These are phyloP conservation scores for Phytophthora syringae DNA, from an alignment of 352 stramenopile genomes.

Conservation along the genomic window DNA sequence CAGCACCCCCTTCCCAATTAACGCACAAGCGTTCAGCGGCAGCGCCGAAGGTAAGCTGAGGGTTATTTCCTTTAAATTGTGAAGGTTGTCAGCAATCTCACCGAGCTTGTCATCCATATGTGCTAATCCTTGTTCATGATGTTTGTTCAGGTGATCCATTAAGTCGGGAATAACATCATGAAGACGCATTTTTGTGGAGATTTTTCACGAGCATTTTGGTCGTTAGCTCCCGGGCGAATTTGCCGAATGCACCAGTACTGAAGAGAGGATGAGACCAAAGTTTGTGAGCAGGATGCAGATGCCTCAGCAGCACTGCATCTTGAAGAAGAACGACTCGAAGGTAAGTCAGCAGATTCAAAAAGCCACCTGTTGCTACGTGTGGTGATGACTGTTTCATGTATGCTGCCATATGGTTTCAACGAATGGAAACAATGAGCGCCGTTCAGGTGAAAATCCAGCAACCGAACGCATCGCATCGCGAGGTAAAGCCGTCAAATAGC, in stretches of 20 bases:
- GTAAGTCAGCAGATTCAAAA: constrained; percentile 2
- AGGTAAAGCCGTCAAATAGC: constrained; percentile 5
- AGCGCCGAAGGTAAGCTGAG: constrained; percentile 9
- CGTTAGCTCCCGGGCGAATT: not conserved
- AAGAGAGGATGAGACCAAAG: not conserved
- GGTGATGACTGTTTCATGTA: constrained; percentile 10
- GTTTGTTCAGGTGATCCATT: constrained; percentile 12
- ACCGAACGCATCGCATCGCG: constrained; percentile 7
- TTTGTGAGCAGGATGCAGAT: constrained; percentile 2
- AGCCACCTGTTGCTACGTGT: constrained; percentile 7
- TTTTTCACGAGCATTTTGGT: constrained; percentile 3
- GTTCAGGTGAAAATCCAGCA: constrained; percentile 4
- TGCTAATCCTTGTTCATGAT: constrained; percentile 3
- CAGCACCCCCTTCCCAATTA: not conserved
- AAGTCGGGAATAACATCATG: constrained; percentile 11
- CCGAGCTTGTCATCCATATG: constrained; percentile 6
- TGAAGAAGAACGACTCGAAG: constrained; percentile 1
- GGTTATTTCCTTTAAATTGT: not conserved
- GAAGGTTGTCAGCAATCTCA: constrained; percentile 3
- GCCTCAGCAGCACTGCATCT: constrained; percentile 7
- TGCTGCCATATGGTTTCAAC: constrained; percentile 6
- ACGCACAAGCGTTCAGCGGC: constrained; percentile 4
- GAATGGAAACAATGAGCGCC: constrained; percentile 10
- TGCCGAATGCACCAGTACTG: not conserved
- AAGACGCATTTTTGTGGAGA: not conserved